A percentile compares a stretch with the other conserved stretches of the same genome.
phyloP scores from a whole-genome alignment of 805 yeast genomes.

The Kluyveromyces siamensis region DNA sequence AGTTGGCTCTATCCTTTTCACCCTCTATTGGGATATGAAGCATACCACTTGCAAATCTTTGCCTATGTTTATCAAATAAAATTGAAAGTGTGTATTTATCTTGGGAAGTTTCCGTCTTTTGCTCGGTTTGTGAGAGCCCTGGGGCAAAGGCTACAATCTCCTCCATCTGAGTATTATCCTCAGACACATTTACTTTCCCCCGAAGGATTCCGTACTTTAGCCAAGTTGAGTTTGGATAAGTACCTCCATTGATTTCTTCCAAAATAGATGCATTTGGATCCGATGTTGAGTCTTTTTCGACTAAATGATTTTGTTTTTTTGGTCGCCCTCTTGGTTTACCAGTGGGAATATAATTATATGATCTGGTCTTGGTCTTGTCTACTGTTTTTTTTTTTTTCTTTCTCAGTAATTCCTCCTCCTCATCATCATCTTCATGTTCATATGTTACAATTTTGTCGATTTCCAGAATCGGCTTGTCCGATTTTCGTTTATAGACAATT shows the following conservation, averaged over 20 bases:
- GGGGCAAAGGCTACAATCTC: slow-evolving; percentile 56
- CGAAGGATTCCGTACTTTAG: slow-evolving; percentile 21
- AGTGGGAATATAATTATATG: slow-evolving; percentile 18
- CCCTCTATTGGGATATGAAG: slow-evolving; percentile 58
- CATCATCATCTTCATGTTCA: slow-evolving; percentile 20
- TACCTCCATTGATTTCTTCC: slow-evolving; percentile 16
- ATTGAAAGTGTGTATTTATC: slow-evolving; percentile 56
- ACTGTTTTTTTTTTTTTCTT: slow-evolving; percentile 7
- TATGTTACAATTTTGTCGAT: slow-evolving; percentile 49
- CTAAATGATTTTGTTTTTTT: slow-evolving; percentile 9
- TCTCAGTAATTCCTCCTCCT: slow-evolving; percentile 18
- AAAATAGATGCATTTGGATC: slow-evolving; percentile 17
- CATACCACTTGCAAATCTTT: slow-evolving; percentile 65
- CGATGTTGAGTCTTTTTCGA: neutral
- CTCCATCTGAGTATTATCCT: slow-evolving; percentile 15
- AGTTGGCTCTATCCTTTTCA: slow-evolving; percentile 53
- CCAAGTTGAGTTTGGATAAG: slow-evolving; percentile 20
- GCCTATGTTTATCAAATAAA: slow-evolving; percentile 53
- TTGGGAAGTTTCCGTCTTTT: slow-evolving; percentile 31
- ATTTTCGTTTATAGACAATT: slow-evolving; percentile 44
- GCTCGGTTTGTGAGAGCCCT: slow-evolving; percentile 38
- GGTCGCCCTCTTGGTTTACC: slow-evolving; percentile 25
- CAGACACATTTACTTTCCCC: slow-evolving; percentile 22
- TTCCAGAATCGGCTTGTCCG: slow-evolving; percentile 40
- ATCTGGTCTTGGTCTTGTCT: slow-evolving; percentile 8